Evolutionary conservation across 306 rosid species (phyloP).

Genomic region (barrel medic (Medicago truncatula)): DNA sequence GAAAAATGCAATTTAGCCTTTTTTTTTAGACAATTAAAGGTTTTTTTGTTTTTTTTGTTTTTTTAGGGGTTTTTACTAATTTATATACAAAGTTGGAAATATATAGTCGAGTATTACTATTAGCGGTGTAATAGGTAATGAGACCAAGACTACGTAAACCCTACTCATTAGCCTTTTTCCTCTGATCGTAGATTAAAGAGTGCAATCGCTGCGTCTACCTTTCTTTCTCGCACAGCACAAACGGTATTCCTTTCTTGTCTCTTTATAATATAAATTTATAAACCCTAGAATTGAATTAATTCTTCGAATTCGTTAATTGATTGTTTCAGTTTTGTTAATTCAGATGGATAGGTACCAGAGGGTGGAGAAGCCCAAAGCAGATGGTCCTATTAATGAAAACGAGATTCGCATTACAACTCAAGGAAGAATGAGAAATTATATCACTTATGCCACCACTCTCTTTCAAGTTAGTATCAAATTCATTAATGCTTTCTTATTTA

Average conservation of each 20-base stretch:
- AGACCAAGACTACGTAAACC: conserved; percentile 2
- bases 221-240: not conserved
- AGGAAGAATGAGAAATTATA: conserved; percentile 85
- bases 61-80: too few relatives aligned
- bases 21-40: too few relatives aligned
- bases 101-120: too few relatives aligned
- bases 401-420: conserved; percentile 89
- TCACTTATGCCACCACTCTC: conserved; percentile 88
- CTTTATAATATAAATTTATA: not conserved
- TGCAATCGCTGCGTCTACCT: not conserved
- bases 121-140: too few relatives aligned
- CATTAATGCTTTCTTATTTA: not conserved
- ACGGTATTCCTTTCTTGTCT: not conserved
- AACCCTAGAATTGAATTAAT: conserved; percentile 34
- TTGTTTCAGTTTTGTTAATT: not conserved
- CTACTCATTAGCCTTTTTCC: conserved; percentile 49
- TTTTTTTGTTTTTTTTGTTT: too few relatives aligned
- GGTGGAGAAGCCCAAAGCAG: conserved; percentile 81
- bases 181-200: conserved; percentile 4
- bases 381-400: conserved; percentile 70
- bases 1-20: too few relatives aligned
- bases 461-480: conserved; percentile 54
- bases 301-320: not conserved
- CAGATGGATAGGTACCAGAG: conserved; percentile 89
- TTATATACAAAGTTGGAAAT: too few relatives aligned